Percentiles rank a stretch among this genome's conserved stretches.
Evolutionary conservation across 768 basidiomycete species (phyloP).

Genomic region (Strobilomyces dryophilus): DNA sequence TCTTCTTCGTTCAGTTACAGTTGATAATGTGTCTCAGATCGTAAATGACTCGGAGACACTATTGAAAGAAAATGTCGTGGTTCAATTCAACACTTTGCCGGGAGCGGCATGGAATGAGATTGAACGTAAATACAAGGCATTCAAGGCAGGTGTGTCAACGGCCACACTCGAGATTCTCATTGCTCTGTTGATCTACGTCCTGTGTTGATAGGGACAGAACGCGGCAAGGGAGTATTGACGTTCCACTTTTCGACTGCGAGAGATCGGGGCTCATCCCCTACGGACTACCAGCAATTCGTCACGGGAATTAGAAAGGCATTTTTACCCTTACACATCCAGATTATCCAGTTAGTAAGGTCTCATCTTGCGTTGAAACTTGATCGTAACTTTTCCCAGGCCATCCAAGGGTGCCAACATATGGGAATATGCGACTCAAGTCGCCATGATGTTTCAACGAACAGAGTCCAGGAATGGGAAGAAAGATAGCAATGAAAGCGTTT

Average conservation of each 20-base stretch:
- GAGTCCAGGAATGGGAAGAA: slow-evolving; percentile 1
- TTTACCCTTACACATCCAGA: not conserved
- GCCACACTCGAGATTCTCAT: not conserved
- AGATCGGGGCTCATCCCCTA: slow-evolving; percentile 12
- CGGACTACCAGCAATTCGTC: slow-evolving; percentile 22
- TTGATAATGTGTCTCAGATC: slow-evolving; percentile 13
- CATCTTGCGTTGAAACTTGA: not conserved
- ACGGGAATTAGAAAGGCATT: slow-evolving; percentile 8
- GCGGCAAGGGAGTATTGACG: slow-evolving; percentile 5
- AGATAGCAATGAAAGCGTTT: not conserved
- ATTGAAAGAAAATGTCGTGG: slow-evolving; percentile 17
- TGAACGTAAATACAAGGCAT: slow-evolving; percentile 16
- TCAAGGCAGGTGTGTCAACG: slow-evolving; percentile 22
- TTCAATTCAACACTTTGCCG: slow-evolving; percentile 15
- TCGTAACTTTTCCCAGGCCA: slow-evolving; percentile 14
- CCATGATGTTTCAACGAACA: slow-evolving; percentile 17
- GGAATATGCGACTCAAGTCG: not conserved
- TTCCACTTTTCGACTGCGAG: slow-evolving; percentile 22
- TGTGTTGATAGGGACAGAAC: slow-evolving; percentile 14
- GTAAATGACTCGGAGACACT: slow-evolving; percentile 13
- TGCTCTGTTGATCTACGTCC: not conserved
- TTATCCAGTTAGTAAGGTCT: slow-evolving; percentile 13
- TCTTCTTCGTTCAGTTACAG: not conserved
- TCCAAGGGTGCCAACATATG: slow-evolving; percentile 12
- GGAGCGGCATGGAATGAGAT: slow-evolving; percentile 3